phyloP scores from a whole-genome alignment of 495 filamentous ascomycete species.

The Glonium stellatum region DNA sequence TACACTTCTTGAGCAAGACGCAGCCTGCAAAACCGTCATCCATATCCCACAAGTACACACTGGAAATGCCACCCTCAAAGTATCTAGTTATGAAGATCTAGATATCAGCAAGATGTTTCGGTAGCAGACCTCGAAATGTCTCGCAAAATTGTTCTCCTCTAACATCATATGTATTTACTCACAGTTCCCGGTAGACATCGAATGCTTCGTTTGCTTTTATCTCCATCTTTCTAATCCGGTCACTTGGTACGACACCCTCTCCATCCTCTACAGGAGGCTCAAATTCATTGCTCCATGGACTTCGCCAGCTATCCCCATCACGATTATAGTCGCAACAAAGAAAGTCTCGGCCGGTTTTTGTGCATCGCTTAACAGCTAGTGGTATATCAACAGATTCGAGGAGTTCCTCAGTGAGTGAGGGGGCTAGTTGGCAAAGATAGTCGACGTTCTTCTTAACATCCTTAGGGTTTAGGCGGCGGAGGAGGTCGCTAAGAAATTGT shows the following conservation, averaged over 20 bases:
- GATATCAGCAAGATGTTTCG: slow-evolving; percentile 6
- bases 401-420: slow-evolving; percentile 92
- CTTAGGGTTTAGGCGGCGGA: slow-evolving; percentile 93
- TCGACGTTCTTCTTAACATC: slow-evolving; percentile 78
- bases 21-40: slow-evolving; percentile 98
- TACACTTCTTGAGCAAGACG: slow-evolving; percentile 90
- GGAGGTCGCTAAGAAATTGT: slow-evolving; percentile 72
- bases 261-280: slow-evolving; percentile 64
- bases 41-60: slow-evolving; percentile 97
- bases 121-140: not conserved
- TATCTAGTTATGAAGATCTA: slow-evolving; percentile 44
- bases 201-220: slow-evolving; percentile 89
- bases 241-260: slow-evolving; percentile 38
- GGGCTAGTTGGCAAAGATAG: slow-evolving; percentile 75
- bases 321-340: slow-evolving; percentile 99
- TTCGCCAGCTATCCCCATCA: slow-evolving; percentile 93
- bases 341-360: slow-evolving; percentile 86
- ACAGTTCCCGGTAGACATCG: slow-evolving; percentile 90
- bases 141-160: not conserved
- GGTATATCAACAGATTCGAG: slow-evolving; percentile 96
- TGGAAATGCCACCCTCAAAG: slow-evolving; percentile 91
- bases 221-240: slow-evolving; percentile 79
- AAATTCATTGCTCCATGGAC: slow-evolving; percentile 97
- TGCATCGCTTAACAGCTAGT: slow-evolving; percentile 75
- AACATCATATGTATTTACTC: slow-evolving; percentile 29